These are phyloP conservation scores for Trichoderma koningii DNA, from an alignment of 2,329 filamentous ascomycete species.

Conservation along the genomic window DNA sequence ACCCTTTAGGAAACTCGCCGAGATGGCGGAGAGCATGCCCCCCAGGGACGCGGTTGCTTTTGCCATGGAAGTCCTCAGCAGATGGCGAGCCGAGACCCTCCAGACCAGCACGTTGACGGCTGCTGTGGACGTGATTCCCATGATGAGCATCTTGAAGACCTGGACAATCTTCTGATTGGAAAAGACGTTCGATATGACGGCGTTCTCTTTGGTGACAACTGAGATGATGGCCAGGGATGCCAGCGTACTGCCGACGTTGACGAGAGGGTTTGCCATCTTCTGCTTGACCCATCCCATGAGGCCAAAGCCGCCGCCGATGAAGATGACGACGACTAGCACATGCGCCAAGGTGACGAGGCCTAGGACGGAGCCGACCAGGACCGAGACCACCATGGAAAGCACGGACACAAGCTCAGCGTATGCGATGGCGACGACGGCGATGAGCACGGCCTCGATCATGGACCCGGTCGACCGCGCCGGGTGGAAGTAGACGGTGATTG, in stretches of 20 bases:
- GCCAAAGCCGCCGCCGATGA: conserved; percentile 78
- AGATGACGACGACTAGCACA: conserved; percentile 72
- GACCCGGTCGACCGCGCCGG: conserved; percentile 78
- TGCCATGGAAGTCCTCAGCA: conserved; percentile 70
- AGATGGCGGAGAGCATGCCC: conserved; percentile 76
- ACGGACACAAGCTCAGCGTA: conserved; percentile 69
- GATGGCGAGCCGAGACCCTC: conserved; percentile 70
- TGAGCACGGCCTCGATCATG: conserved; percentile 78
- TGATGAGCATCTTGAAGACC: conserved; percentile 74
- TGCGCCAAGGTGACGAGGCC: conserved; percentile 71
- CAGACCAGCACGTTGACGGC: conserved; percentile 72
- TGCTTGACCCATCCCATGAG: conserved; percentile 84
- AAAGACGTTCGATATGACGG: conserved; percentile 74
- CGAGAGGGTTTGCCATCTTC: conserved; percentile 69
- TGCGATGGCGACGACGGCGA: conserved; percentile 71
- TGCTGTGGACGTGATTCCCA: conserved; percentile 71
- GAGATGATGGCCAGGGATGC: conserved; percentile 82
- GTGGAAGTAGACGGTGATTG: conserved; percentile 89
- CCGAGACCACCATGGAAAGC: conserved; percentile 78
- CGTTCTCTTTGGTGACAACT: conserved; percentile 81
- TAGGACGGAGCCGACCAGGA: conserved; percentile 68
- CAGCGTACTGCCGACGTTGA: conserved; percentile 79
- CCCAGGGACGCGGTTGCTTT: conserved; percentile 72
- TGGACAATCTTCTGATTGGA: conserved; percentile 57
- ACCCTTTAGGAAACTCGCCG: conserved; percentile 77